These are phyloP conservation scores for Jamesozyma jinghongensis DNA, from an alignment of 805 yeast species.

Conservation along the genomic window DNA sequence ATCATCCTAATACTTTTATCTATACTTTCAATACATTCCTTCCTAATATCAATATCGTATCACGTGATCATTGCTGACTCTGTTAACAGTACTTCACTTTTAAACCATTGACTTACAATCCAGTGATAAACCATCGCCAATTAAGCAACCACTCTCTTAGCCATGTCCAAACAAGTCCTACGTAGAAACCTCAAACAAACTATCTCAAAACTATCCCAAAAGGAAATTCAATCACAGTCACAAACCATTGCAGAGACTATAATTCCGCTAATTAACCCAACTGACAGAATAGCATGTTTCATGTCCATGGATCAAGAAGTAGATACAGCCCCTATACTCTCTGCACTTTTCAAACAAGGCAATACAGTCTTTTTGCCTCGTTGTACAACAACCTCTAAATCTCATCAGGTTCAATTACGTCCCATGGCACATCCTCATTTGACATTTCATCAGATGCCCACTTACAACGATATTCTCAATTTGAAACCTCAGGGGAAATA, in stretches of 20 bases:
- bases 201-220: neutral
- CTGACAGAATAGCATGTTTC: constrained; percentile 46
- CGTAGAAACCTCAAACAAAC: neutral
- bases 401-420: constrained; percentile 24
- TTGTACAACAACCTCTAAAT: constrained; percentile 31
- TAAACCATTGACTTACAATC: no score
- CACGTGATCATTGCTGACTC: no score
- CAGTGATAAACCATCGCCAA: no score
- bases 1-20: no score
- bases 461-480: constrained; percentile 34
- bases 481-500: constrained; percentile 63
- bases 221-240: constrained; percentile 20
- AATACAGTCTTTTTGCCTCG: constrained; percentile 54
- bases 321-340: constrained; percentile 47
- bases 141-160: no score
- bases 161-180: neutral
- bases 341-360: constrained; percentile 39
- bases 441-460: constrained; percentile 45
- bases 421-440: constrained; percentile 35
- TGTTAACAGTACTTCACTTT: no score
- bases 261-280: constrained; percentile 8
- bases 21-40: no score
- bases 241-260: constrained; percentile 11
- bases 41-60: no score
- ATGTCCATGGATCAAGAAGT: constrained; percentile 75